These are phyloP conservation scores for Hermanozyma aechmeae DNA, from an alignment of 805 yeast species.

Conservation along the genomic window DNA sequence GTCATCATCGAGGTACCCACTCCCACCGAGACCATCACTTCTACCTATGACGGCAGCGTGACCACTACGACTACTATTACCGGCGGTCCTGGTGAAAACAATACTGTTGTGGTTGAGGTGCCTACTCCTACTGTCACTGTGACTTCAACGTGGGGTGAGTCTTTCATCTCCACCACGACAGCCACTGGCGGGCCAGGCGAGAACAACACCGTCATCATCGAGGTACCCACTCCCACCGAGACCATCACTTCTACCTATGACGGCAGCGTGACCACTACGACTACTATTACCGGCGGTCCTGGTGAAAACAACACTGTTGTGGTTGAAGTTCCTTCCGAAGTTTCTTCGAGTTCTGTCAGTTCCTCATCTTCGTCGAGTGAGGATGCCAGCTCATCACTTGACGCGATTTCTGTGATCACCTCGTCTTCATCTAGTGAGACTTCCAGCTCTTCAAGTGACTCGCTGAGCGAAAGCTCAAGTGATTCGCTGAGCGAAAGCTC, in stretches of 20 bases:
- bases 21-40: constrained; percentile 1
- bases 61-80: constrained; percentile 3
- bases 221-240: constrained; percentile 7
- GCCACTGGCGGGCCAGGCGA: constrained; percentile 4
- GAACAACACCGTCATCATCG: constrained; percentile 3
- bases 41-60: constrained; percentile 1
- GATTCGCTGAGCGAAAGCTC: no score
- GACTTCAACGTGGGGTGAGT: constrained; percentile 9
- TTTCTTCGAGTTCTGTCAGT: no score
- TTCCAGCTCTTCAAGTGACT: no score
- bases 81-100: constrained; percentile 1
- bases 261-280: constrained; percentile 1
- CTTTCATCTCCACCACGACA: constrained; percentile 2
- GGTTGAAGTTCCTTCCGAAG: no score
- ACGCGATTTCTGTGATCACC: no score
- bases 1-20: constrained; percentile 6
- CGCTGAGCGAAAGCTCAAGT: no score
- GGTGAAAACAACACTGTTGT: constrained; percentile 1
- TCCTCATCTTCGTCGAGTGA: no score
- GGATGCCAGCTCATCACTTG: no score
- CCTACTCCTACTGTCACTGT: constrained; percentile 7
- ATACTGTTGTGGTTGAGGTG: constrained; percentile 6
- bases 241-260: constrained; percentile 2
- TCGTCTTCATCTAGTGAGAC: no score
- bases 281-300: constrained; percentile 2